These are phyloP conservation scores for Hordeum pubiflorum DNA, from an alignment of 202 grass and related monocot species.

Conservation along the genomic window DNA sequence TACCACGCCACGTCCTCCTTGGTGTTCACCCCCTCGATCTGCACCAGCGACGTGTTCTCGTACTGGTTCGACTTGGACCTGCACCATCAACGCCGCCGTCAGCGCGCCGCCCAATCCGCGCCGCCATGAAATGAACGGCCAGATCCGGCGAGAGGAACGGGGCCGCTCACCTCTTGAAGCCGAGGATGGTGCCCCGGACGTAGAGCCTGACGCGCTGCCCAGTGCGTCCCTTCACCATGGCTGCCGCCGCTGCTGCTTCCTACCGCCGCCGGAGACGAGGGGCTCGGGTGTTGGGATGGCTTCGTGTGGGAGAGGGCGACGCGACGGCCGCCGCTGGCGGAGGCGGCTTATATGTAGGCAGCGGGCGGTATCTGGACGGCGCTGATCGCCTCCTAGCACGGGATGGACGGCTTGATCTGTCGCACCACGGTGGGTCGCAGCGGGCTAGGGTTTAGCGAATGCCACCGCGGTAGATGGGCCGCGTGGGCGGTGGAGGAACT, in stretches of 20 bases:
- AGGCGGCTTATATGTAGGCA: slow-evolving; percentile 26
- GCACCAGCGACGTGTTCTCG: slow-evolving; percentile 59
- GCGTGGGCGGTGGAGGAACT: background rate
- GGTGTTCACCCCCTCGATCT: slow-evolving; percentile 66
- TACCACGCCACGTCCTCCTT: slow-evolving; percentile 70
- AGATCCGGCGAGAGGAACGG: background rate
- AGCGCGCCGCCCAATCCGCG: background rate
- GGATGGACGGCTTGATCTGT: background rate
- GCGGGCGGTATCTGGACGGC: background rate
- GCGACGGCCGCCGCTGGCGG: background rate
- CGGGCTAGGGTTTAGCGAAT: slow-evolving; percentile 34
- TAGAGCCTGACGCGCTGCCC: slow-evolving; percentile 69
- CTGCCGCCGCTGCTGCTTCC: background rate
- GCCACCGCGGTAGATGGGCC: background rate
- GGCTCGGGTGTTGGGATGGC: background rate
- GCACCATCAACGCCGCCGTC: background rate
- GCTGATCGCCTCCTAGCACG: background rate
- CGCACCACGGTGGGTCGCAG: fast-evolving
- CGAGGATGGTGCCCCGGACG: slow-evolving; percentile 65
- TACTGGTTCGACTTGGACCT: slow-evolving; percentile 68
- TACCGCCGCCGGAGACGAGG: slow-evolving; percentile 24
- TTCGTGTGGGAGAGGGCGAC: background rate
- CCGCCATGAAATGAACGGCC: background rate
- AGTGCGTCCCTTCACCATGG: slow-evolving; percentile 67
- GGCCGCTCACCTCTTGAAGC: slow-evolving; percentile 51